Percentiles rank a stretch among this genome's conserved stretches.
Conservation (phyloP, 805 yeast genomes). For the Metschnikowia gelsemii region DNA sequence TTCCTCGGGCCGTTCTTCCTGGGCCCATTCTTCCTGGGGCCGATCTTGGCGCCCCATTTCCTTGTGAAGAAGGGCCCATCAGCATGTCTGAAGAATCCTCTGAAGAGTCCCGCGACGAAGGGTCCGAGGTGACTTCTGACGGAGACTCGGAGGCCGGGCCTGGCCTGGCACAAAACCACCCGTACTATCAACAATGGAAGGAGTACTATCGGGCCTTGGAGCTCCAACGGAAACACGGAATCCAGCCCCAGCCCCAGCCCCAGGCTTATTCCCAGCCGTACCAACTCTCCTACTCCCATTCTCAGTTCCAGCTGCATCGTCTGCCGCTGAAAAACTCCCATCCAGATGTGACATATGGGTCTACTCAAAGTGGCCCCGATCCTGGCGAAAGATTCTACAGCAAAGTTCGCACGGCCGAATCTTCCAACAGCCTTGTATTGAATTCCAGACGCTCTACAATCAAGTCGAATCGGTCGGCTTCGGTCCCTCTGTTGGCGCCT, state of each 20-base stretch:
- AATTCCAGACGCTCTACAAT: slow-evolving; percentile 33
- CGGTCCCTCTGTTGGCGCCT: slow-evolving; percentile 30
- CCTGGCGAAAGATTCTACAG: slow-evolving; percentile 5
- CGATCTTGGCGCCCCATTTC: background rate
- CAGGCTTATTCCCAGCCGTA: background rate
- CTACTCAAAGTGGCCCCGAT: background rate
- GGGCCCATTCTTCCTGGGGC: no score
- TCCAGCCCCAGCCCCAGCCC: background rate
- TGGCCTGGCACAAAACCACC: slow-evolving; percentile 20
- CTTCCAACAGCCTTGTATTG: slow-evolving; percentile 17
- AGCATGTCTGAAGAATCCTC: slow-evolving; percentile 5
- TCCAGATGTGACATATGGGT: background rate
- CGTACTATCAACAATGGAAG: slow-evolving; percentile 39
- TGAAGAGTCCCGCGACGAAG: slow-evolving; percentile 7
- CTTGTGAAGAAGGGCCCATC: slow-evolving; percentile 4
- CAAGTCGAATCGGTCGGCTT: slow-evolving; percentile 35
- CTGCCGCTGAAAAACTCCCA: slow-evolving; percentile 2
- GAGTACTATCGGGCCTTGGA: slow-evolving; percentile 35
- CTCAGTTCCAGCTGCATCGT: background rate
- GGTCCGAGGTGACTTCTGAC: slow-evolving; percentile 12
- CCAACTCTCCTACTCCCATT: no score
- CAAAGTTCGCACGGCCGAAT: slow-evolving; percentile 3
- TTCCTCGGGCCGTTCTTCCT: no score
- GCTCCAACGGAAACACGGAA: slow-evolving; percentile 11
- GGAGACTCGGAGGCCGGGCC: slow-evolving; percentile 12